Conservation (phyloP, 192 early-diverging fungal genomes). For the Coemansia sp. region DNA sequence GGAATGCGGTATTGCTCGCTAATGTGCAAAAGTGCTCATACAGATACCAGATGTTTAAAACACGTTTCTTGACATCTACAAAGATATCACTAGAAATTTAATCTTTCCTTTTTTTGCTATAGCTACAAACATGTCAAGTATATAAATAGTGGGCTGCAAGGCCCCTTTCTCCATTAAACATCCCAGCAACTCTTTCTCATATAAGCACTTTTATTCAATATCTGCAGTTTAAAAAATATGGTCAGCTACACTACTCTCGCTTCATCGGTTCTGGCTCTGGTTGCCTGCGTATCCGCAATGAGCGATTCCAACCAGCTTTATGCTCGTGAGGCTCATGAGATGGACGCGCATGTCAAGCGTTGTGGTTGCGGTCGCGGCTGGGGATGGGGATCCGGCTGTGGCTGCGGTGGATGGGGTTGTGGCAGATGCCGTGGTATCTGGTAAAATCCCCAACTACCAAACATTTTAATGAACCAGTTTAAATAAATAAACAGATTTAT, state of each 20-base stretch:
- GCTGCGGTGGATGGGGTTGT: conserved; percentile 6
- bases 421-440: not conserved
- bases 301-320: not conserved
- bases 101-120: not conserved
- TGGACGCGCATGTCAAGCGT: not conserved
- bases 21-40: conserved; percentile 57
- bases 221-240: not conserved
- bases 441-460: no score
- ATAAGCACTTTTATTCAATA: not conserved
- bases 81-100: not conserved
- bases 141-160: not conserved
- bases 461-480: no score
- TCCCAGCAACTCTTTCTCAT: not conserved
- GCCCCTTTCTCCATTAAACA: not conserved
- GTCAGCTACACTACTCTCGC: not conserved
- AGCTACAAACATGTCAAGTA: not conserved
- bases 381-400: not conserved
- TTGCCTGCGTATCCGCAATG: not conserved
- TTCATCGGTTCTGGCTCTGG: not conserved
- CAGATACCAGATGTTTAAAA: conserved; percentile 60
- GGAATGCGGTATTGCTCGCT: conserved; percentile 68
- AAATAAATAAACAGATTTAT: no score
- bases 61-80: conserved; percentile 23
- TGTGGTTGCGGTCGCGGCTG: not conserved
- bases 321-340: not conserved